Evolutionary conservation across 768 basidiomycete genomes (phyloP).

Genomic region (Termitomyces sp.): DNA sequence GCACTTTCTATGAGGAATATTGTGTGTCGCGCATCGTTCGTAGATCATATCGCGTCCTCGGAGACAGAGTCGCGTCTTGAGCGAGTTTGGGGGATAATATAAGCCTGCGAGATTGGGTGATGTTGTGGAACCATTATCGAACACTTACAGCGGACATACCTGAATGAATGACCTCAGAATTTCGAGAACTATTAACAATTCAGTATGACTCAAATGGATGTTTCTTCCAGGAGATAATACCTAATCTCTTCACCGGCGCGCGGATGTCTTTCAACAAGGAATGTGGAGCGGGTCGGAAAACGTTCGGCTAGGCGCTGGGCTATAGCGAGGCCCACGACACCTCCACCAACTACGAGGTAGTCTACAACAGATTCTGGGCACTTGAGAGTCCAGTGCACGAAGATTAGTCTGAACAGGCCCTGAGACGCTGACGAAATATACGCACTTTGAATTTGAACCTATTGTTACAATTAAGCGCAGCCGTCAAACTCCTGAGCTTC

Average conservation of each 20-base stretch:
- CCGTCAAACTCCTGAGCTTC: constrained; percentile 44
- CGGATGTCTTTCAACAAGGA: constrained; percentile 73
- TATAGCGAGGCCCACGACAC: constrained; percentile 83
- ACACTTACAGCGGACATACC: constrained; percentile 33
- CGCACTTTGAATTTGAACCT: constrained; percentile 57
- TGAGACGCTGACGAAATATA: background rate
- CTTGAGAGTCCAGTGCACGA: constrained; percentile 23
- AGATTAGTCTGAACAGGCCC: background rate
- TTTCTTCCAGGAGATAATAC: constrained; percentile 26
- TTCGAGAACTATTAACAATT: constrained; percentile 60
- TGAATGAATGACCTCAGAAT: constrained; percentile 94
- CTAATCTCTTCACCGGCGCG: constrained; percentile 84
- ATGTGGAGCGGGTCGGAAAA: constrained; percentile 67
- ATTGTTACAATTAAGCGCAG: constrained; percentile 57
- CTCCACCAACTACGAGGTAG: constrained; percentile 85
- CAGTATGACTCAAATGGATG: background rate
- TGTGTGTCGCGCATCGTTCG: constrained; percentile 54
- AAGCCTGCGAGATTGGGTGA: constrained; percentile 43
- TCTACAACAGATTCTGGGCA: constrained; percentile 72
- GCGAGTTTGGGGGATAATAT: constrained; percentile 77
- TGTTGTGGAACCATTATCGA: background rate
- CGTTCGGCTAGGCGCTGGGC: constrained; percentile 65
- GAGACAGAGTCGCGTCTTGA: constrained; percentile 84
- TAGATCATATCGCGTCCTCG: constrained; percentile 86
- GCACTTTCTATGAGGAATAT: constrained; percentile 64